Conservation (phyloP, 2,329 filamentous ascomycete species). For the Zasmidium citrigriseum region DNA sequence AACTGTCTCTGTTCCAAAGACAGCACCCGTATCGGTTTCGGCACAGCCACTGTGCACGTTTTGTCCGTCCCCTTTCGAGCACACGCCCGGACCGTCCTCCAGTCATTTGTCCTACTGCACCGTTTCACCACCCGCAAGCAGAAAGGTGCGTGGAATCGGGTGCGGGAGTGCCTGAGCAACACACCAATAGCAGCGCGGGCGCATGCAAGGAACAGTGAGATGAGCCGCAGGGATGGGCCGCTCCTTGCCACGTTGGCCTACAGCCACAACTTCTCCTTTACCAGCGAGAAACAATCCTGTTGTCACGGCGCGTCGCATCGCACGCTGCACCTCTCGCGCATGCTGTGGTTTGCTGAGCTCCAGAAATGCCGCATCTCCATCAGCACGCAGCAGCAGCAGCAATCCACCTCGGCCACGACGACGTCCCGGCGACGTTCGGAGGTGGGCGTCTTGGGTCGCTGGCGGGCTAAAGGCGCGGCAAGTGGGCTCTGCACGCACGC, state of each 20-base stretch:
- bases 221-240: conserved; percentile 11
- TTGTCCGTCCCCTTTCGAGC: background rate
- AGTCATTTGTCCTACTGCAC: background rate
- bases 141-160: background rate
- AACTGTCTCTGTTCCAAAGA: background rate
- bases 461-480: background rate
- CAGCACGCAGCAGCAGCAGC: too few relatives aligned
- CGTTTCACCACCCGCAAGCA: conserved; percentile 12
- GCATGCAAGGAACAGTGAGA: conserved; percentile 18
- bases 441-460: background rate
- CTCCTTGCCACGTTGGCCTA: conserved; percentile 16
- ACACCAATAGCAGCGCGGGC: conserved; percentile 8
- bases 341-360: conserved; percentile 1
- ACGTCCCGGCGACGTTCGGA: background rate
- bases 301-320: background rate
- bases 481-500: conserved; percentile 1
- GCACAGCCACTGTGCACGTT: background rate
- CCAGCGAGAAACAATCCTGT: background rate
- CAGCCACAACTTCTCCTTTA: conserved; percentile 9
- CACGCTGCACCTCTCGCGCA: background rate
- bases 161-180: background rate
- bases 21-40: background rate
- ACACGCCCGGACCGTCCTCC: background rate
- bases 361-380: conserved; percentile 1
- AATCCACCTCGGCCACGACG: background rate